Percentiles rank a stretch among this genome's conserved stretches.
Conservation (phyloP, 192 early-diverging fungal genomes). For the Lunasporangiospora selenospora region DNA sequence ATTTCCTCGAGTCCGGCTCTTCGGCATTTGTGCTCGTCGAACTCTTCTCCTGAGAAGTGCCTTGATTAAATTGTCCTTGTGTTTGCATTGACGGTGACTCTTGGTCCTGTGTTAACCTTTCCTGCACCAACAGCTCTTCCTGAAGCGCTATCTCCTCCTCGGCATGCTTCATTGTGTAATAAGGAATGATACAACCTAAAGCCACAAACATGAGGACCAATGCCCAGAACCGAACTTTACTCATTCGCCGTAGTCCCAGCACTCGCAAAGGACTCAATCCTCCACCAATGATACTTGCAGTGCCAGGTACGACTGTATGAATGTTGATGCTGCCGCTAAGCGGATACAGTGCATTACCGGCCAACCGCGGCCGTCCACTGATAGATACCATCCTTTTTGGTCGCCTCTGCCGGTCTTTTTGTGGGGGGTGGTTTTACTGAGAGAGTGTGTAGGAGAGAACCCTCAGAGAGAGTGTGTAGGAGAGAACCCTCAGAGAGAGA, state of each 20-base stretch:
- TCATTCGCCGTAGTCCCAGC: constrained; percentile 22
- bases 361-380: constrained; percentile 11
- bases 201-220: constrained; percentile 12
- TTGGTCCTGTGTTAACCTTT: no score
- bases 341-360: constrained; percentile 2
- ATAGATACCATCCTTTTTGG: constrained; percentile 14
- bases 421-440: no score
- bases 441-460: no score
- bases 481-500: no score
- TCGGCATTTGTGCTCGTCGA: no score
- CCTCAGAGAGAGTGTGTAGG: no score
- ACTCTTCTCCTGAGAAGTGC: no score
- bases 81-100: no score
- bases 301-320: no score
- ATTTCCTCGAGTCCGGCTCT: no score
- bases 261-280: constrained; percentile 16
- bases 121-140: not conserved
- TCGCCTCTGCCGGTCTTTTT: no score
- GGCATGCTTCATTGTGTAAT: constrained; percentile 41
- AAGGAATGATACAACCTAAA: constrained; percentile 40
- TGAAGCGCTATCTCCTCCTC: constrained; percentile 17
- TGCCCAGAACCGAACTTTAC: constrained; percentile 22
- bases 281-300: not conserved
- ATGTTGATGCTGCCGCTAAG: not conserved
- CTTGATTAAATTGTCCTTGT: no score